These are phyloP conservation scores for Pseudogymnoascus sp. DNA, from an alignment of 2,329 filamentous ascomycete species.

Conservation along the genomic window DNA sequence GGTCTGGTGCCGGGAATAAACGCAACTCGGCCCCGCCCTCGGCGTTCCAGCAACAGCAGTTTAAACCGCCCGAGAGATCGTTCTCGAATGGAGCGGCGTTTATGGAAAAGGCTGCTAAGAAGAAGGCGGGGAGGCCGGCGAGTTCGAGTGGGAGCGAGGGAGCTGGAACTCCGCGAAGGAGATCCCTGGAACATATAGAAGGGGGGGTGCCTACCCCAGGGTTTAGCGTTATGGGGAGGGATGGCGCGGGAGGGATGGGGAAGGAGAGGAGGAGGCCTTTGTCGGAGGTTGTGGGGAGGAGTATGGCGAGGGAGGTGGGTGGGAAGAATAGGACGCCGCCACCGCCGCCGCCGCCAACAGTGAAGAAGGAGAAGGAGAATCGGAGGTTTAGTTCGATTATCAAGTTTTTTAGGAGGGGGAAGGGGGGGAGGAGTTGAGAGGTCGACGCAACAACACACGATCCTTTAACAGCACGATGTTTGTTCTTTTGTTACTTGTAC, in stretches of 20 bases:
- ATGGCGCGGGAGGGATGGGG: background rate
- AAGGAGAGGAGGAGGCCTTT: background rate
- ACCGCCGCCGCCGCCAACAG: background rate
- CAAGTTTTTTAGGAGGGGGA: background rate
- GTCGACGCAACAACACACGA: background rate
- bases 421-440: background rate
- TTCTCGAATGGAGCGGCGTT: constrained; percentile 43
- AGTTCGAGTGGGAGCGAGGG: constrained; percentile 23
- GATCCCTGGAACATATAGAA: too few species aligned
- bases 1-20: background rate
- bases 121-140: constrained; percentile 18
- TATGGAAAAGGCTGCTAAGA: constrained; percentile 32
- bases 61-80: constrained; percentile 32
- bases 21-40: background rate
- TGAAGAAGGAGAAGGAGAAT: background rate
- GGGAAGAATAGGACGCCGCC: background rate
- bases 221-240: background rate
- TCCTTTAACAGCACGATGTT: background rate
- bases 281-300: background rate
- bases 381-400: background rate
- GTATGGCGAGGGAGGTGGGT: too few species aligned
- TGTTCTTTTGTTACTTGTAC: background rate
- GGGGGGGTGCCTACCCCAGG: background rate
- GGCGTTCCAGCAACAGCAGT: background rate
- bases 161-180: too few species aligned